Percentiles rank a stretch among this genome's conserved stretches.
Evolutionary conservation across 2,329 filamentous ascomycete genomes (phyloP).

Genomic region (Penicillium sp.): DNA sequence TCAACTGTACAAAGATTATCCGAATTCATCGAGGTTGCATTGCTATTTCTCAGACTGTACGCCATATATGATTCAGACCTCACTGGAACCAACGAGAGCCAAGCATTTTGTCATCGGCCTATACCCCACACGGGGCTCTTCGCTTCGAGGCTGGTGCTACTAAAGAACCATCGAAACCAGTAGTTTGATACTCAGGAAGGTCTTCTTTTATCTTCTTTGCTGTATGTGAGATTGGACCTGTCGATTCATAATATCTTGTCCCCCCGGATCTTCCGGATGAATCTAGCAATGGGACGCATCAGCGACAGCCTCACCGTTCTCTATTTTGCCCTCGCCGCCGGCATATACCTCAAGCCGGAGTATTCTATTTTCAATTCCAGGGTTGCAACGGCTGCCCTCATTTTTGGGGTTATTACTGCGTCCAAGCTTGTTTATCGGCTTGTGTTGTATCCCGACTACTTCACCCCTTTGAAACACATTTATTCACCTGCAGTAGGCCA

Average conservation of each 20-base stretch:
- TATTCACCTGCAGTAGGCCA: conserved; percentile 44
- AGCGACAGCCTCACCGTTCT: conserved; percentile 11
- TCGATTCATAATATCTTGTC: neutral
- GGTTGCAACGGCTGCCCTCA: conserved; percentile 16
- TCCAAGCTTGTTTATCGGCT: conserved; percentile 29
- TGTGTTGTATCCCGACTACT: conserved; percentile 50
- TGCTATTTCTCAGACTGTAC: neutral
- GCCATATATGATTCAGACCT: too few species aligned
- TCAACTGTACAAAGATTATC: neutral
- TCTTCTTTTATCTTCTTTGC: neutral
- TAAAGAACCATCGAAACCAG: neutral
- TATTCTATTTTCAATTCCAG: conserved; percentile 26
- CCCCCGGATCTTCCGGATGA: too few species aligned
- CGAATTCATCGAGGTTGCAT: neutral
- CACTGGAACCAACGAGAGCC: neutral
- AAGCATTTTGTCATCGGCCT: neutral
- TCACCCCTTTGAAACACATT: conserved; percentile 52
- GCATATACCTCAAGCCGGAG: conserved; percentile 20
- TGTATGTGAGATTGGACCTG: neutral
- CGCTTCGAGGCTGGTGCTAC: neutral
- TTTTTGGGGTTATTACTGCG: conserved; percentile 19
- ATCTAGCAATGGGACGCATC: conserved; percentile 11
- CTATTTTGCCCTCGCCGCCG: conserved; percentile 15
- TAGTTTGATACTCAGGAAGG: neutral
- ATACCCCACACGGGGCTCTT: neutral